Base-by-base conservation (phyloP, 306 rosid genomes). In the Arachis hypogaea region DNA sequence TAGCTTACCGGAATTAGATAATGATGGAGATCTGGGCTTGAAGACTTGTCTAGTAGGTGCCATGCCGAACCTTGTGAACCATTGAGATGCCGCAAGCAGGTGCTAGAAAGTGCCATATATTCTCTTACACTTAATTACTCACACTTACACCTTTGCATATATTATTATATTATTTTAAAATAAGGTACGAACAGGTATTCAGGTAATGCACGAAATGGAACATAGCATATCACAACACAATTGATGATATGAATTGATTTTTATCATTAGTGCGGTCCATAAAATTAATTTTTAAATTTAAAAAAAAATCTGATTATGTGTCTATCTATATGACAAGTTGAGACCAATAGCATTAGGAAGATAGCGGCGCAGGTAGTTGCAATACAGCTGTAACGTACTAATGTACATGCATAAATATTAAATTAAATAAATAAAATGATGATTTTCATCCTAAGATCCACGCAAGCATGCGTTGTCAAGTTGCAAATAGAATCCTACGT, bases 381-480 rank as follows among this genome's bases (percentile, higher is more conserved):
- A 43, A 52, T 73, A 63, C 71, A 73, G 78, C 78, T 73, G 78
- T 73, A 73, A 52, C 78, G 70, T 33, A 33, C 38, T 41, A 5
- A 58, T 7, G 52, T 51, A 63, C 71, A 63, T 74, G 78, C 71
- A 62, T 11, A 50, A 50, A 73, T 16, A 22, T 22, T 22, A 22
- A 22, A 22, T 22, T 22, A 22, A 22, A 22, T 22, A 22, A 14
- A 29, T 49, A 0, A 18, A 47, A 16, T 11, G 2, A 9, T 50
- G 12, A 36, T 11, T 72, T 62, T 61, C 78, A 64, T 63, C 30
- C 11, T 74, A 52, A 54, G 78, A 74, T 74, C 78, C 78, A 74
- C 78, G 78, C 78, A 29, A 74, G 78, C 78, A 64, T 74, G 78
- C 71, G 78, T 28, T 74, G 78, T 51, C 78, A 74, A 52, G 44